Conservation (phyloP, 2,329 filamentous ascomycete genomes). For the Macrophomina phaseolina region DNA sequence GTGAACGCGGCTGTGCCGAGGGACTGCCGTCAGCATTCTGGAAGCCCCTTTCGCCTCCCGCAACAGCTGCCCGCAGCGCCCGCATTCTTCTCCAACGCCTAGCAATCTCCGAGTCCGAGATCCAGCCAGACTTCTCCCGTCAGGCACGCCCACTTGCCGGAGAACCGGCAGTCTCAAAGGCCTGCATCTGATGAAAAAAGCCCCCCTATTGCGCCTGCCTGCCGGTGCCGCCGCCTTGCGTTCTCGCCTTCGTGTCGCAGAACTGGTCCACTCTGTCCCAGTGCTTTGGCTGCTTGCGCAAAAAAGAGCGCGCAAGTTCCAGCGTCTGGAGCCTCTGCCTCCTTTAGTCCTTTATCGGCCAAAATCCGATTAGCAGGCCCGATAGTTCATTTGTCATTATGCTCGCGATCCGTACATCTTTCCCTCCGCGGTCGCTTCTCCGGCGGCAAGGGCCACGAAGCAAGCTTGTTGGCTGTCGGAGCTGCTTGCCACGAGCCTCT, state of each 20-base stretch:
- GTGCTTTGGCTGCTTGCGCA: neutral
- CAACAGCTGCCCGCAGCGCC: neutral
- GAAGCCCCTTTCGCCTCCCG: conserved; percentile 11
- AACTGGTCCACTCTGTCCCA: conserved; percentile 10
- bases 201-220: conserved; percentile 1
- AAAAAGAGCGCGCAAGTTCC: neutral
- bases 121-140: conserved; percentile 17
- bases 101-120: conserved; percentile 24
- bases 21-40: conserved; percentile 1
- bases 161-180: conserved; percentile 22
- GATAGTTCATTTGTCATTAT: conserved; percentile 21
- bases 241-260: conserved; percentile 14
- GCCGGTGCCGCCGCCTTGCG: neutral
- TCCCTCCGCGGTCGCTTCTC: conserved; percentile 8
- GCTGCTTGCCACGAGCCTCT: conserved; percentile 1
- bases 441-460: neutral
- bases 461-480: neutral
- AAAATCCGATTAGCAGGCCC: conserved; percentile 18
- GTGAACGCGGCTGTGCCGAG: conserved; percentile 4
- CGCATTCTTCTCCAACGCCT: neutral
- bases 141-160: conserved; percentile 12
- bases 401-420: conserved; percentile 4
- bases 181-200: conserved; percentile 1
- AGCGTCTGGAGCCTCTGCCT: conserved; percentile 1
- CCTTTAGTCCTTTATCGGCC: conserved; percentile 3